Percentiles rank a stretch among this genome's conserved stretches.
phyloP scores from a whole-genome alignment of 2,329 filamentous ascomycete species.

The Penicillium thymicola region DNA sequence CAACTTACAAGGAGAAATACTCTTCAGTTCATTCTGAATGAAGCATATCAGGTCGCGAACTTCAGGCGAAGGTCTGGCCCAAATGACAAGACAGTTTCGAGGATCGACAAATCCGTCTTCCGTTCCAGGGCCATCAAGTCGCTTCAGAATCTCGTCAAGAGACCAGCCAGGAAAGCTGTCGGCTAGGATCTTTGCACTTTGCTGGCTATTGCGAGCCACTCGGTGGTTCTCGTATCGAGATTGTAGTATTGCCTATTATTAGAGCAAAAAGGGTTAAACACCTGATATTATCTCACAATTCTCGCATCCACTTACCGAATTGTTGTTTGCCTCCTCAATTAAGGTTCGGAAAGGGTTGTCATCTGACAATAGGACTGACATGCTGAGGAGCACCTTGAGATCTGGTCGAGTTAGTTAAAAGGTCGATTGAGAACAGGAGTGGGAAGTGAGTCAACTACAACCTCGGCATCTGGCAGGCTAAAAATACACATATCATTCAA shows the following conservation, averaged over 20 bases:
- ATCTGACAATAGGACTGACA: slow-evolving; percentile 6
- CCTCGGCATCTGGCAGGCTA: neutral
- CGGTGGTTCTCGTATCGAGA: slow-evolving; percentile 69
- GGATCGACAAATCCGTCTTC: slow-evolving; percentile 70
- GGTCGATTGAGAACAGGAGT: neutral
- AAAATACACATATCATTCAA: neutral
- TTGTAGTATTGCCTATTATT: slow-evolving; percentile 55
- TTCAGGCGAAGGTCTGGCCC: slow-evolving; percentile 73
- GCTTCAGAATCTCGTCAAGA: slow-evolving; percentile 69
- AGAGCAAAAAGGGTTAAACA: neutral
- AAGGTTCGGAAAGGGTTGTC: slow-evolving; percentile 21
- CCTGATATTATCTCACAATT: neutral
- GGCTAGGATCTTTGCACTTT: slow-evolving; percentile 66
- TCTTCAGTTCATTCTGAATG: slow-evolving; percentile 63
- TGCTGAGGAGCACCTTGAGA: neutral
- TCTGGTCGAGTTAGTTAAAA: neutral
- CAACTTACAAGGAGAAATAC: slow-evolving; percentile 65
- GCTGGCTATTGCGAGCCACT: slow-evolving; percentile 68
- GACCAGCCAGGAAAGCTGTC: slow-evolving; percentile 64
- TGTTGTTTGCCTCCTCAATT: slow-evolving; percentile 11
- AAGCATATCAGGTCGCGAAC: slow-evolving; percentile 63
- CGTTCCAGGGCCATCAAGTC: slow-evolving; percentile 60
- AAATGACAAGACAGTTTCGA: slow-evolving; percentile 78
- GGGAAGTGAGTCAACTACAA: neutral
- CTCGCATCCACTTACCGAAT: slow-evolving; percentile 9